Conservation (phyloP, 768 basidiomycete genomes). For the Amanita subjunquillea region DNA sequence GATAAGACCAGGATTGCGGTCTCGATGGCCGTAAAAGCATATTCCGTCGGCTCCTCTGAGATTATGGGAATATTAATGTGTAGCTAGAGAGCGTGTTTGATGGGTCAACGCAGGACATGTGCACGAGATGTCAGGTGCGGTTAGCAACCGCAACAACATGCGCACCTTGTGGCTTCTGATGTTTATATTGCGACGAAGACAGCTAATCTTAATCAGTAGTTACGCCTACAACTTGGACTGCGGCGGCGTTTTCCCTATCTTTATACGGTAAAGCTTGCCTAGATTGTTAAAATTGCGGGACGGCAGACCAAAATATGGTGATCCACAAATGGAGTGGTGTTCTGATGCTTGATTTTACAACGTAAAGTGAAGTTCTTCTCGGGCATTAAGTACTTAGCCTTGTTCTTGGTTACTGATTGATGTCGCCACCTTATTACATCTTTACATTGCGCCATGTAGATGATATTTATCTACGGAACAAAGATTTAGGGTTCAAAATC, state of each 20-base stretch:
- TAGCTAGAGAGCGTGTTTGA: not conserved
- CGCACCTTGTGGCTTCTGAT: not conserved
- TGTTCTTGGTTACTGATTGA: not conserved
- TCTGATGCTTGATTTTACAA: not conserved
- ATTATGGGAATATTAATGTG: not conserved
- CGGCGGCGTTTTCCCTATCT: not conserved
- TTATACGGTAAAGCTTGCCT: not conserved
- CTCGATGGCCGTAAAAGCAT: not conserved
- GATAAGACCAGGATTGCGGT: not conserved
- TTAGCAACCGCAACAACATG: not conserved
- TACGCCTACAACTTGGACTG: not conserved
- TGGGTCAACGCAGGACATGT: not conserved
- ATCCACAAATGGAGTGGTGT: not conserved
- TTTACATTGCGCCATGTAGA: not conserved
- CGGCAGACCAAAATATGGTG: not conserved
- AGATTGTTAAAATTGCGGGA: not conserved
- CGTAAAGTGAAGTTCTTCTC: not conserved
- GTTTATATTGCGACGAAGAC: not conserved
- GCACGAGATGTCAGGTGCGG: not conserved
- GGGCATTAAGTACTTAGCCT: not conserved
- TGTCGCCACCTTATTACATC: not conserved
- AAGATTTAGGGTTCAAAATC: not conserved
- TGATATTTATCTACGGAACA: no score
- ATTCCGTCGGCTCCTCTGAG: not conserved
- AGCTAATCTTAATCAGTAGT: slow-evolving; percentile 1